Percentiles rank a stretch among this genome's conserved stretches.
phyloP scores from a whole-genome alignment of 73 alveolate species.

The Durusdinium trenchii region DNA sequence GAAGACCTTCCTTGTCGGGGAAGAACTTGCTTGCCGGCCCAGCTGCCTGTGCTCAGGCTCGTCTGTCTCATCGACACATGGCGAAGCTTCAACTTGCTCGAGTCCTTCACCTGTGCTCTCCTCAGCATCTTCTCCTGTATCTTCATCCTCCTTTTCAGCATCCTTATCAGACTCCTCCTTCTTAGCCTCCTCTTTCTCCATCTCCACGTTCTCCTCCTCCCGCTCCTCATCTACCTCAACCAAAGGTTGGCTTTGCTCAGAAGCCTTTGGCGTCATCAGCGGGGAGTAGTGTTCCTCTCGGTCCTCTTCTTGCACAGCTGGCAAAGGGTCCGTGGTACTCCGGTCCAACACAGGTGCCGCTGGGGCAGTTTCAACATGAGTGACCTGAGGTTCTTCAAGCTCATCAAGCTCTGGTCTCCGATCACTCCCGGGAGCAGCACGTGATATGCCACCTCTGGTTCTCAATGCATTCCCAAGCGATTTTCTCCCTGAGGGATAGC shows the following conservation, averaged over 20 bases:
- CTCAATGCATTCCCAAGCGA: constrained; percentile 74
- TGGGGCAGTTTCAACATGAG: constrained; percentile 51
- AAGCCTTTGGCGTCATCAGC: constrained; percentile 29
- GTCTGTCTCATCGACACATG: background rate
- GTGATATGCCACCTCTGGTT: constrained; percentile 81
- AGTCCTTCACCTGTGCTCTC: constrained; percentile 30
- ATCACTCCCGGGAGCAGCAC: background rate
- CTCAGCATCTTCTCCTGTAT: background rate
- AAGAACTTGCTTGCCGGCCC: no score
- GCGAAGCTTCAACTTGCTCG: no score
- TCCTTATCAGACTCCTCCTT: background rate
- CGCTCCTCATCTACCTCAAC: background rate
- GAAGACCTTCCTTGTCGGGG: no score
- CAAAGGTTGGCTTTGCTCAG: background rate
- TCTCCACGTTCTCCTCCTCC: background rate
- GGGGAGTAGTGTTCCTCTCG: background rate
- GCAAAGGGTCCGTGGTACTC: constrained; percentile 51
- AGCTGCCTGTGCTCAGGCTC: background rate
- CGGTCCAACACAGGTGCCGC: constrained; percentile 31
- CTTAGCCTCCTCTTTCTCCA: background rate
- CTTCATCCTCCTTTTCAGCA: background rate
- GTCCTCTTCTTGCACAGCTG: constrained; percentile 56
- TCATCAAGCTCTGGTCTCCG: background rate
- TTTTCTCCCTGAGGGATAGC: constrained; percentile 70
- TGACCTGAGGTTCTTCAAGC: background rate